Base-by-base conservation (phyloP, 2,329 filamentous ascomycete genomes). In the Colletotrichum sidae region DNA sequence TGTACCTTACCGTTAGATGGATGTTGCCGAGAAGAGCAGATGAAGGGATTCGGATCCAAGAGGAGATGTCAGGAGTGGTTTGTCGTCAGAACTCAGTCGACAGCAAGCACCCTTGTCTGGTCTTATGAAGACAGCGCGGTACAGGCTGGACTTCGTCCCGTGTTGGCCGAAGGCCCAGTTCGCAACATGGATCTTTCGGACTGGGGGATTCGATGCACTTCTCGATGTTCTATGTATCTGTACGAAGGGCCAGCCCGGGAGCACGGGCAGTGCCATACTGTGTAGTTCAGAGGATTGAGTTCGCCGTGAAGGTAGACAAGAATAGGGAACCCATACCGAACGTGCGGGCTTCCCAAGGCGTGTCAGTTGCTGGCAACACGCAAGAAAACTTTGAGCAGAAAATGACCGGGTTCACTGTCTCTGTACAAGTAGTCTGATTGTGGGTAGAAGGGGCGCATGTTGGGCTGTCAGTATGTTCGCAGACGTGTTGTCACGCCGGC, bases 101-200 rank as follows among this genome's bases (percentile, higher is more conserved):
- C 17, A n/a, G 38, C 38, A 42, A 41, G 25, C 25, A 25, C 25
- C 25, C 25, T 25, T 25, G 25, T 25, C 25, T 25, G 25, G 25
- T 25, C 25, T 25, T 25, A 25, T 25, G 25, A 25, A 25, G 25
- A 25, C 25, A 25, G 25, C 25, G 25, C 25, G 25, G 25, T 4
- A 25, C 38, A 10, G 6, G 15, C 34, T 35, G 53, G 35, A 33
- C n/a, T 47, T 53, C 55, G 55, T 53, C 49, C 42, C 37, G 49
- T 60, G 42, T 44, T 53, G 55, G 55, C 41, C 35, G 42, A 58
- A 44, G n/a, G 42, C 49, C 42, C 34, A 46, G 17, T 58, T 35
- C 11, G 41, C 37, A 13, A n/a, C 60, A 60, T 60, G 49, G 42
- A 54, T 47, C 37, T 53, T 25, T 42, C 37, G 41, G 44, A 13